Evolutionary conservation across 78 protist genomes (phyloP).

Genomic region (Dictyostelium intermedium): DNA sequence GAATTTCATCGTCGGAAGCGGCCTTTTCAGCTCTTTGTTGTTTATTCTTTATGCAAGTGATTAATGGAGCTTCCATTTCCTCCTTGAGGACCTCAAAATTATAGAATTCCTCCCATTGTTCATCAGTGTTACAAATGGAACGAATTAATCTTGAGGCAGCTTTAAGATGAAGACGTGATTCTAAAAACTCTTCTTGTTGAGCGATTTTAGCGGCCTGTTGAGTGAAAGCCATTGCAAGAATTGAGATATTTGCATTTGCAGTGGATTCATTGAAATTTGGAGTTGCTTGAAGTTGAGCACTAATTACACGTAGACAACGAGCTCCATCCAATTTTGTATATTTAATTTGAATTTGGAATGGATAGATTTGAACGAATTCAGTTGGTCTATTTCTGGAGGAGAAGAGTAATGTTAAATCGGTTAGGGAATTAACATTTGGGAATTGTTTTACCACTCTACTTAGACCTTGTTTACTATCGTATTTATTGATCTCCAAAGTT

Average conservation of each 20-base stretch:
- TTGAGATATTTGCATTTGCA: neutral
- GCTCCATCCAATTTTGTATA: constrained; percentile 76
- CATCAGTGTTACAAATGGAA: constrained; percentile 13
- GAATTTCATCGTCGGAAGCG: constrained; percentile 31
- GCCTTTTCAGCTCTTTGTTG: constrained; percentile 6
- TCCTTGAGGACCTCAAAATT: constrained; percentile 3
- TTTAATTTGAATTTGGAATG: constrained; percentile 76
- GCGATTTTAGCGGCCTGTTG: constrained; percentile 72
- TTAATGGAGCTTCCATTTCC: constrained; percentile 7
- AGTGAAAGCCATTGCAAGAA: constrained; percentile 37
- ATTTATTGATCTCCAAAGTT: constrained; percentile 19
- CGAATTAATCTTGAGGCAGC: constrained; percentile 12
- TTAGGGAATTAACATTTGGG: constrained; percentile 19
- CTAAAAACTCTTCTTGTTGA: constrained; percentile 8
- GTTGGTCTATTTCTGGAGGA: neutral
- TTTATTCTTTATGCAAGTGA: constrained; percentile 22
- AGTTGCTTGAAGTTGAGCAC: constrained; percentile 16
- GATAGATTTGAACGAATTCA: neutral
- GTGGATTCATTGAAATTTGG: neutral
- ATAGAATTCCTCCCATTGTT: constrained; percentile 64
- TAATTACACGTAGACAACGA: constrained; percentile 70
- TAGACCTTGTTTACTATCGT: constrained; percentile 37
- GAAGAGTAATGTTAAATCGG: constrained; percentile 37
- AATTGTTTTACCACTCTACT: constrained; percentile 27
- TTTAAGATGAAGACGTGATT: constrained; percentile 32